Percentiles rank a stretch among this genome's conserved stretches.
phyloP scores from a whole-genome alignment of 2,329 filamentous ascomycete species.

The Fusarium pseudograminearum region DNA sequence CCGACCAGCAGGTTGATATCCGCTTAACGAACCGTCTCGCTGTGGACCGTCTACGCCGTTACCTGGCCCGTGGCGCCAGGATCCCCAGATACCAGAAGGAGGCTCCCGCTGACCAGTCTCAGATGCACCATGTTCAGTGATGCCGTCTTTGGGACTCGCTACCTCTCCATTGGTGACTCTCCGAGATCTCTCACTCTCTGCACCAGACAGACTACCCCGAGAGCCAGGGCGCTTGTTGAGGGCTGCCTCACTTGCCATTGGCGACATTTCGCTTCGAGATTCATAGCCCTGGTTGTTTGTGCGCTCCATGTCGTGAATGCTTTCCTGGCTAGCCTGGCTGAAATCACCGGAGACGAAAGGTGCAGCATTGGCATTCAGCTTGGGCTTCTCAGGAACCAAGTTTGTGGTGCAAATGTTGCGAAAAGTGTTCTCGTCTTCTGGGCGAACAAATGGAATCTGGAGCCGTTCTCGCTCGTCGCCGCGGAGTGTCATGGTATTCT shows the following conservation, averaged over 20 bases:
- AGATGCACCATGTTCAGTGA: conserved; percentile 39
- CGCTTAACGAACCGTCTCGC: conserved; percentile 68
- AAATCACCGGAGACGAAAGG: conserved; percentile 57
- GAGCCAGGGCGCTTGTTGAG: conserved; percentile 51
- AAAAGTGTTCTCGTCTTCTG: conserved; percentile 86
- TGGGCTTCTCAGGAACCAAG: conserved; percentile 65
- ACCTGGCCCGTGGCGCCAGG: conserved; percentile 73
- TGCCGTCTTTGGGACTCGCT: conserved; percentile 45
- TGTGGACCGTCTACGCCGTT: conserved; percentile 64
- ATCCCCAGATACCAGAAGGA: conserved; percentile 73
- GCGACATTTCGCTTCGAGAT: conserved; percentile 51
- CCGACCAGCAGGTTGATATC: conserved; percentile 76
- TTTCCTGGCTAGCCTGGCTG: conserved; percentile 39
- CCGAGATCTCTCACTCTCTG: conserved; percentile 57
- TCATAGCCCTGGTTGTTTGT: conserved; percentile 46
- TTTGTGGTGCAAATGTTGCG: conserved; percentile 78
- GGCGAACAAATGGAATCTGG: conserved; percentile 90
- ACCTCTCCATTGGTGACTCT: conserved; percentile 42
- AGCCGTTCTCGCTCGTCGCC: conserved; percentile 89
- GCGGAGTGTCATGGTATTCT: conserved; percentile 88
- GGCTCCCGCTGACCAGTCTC: conserved; percentile 59
- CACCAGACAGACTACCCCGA: conserved; percentile 55
- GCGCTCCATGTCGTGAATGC: conserved; percentile 21
- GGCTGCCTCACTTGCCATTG: conserved; percentile 52
- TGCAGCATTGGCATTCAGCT: conserved; percentile 66